Evolutionary conservation across 208 protist genomes (phyloP), one percentile per base, ranked within the genome.

Genomic region (Dictyostelium gargantuum): DNA sequence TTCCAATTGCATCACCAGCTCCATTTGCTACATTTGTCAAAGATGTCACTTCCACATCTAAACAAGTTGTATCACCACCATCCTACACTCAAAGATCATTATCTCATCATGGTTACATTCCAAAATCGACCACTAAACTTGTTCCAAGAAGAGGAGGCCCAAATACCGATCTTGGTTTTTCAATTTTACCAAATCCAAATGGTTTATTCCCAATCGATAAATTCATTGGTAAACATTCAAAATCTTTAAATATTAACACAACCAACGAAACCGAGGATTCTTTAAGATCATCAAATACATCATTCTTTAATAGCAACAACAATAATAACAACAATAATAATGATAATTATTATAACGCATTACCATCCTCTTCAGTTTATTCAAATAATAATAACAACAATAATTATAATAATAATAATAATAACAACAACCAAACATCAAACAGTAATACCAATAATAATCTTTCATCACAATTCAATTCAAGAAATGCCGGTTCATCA

Each of bases 161-260:
- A 13, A 44, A 29, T 40, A n/a, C 40, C n/a, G 72, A 77, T 54
- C 23, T 52, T 21, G 72, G 72, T 35, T 75, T 75, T 46, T 48
- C 32, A 32, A 19, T 46, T 29, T 29, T 75, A 42, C 70, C 42
- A 48, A 46, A 42, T 48, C 32, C 19, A 42, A 73, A 44, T 48
- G 54, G 29, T 58, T 46, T 85, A 44, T 66, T 66, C 40, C 26
- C 80, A 42, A 35, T 66, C 32, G 35, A 58, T 52, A 75, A 66
- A 50, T 89, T 89, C 13, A 56, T 89, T 40, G 40, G 50, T 1
- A 89, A 89, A 38, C 68, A 89, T 40, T 54, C 32, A 32, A 89
- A 77, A 40, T 40, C 66, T 5, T 54, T 89, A 26, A 89, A 79
- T 29, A 79, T 89, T 17, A 89, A 89, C 19, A 89, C 82, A 44